Base-by-base conservation (phyloP, 192 early-diverging fungal species). In the Piromyces sp. region DNA sequence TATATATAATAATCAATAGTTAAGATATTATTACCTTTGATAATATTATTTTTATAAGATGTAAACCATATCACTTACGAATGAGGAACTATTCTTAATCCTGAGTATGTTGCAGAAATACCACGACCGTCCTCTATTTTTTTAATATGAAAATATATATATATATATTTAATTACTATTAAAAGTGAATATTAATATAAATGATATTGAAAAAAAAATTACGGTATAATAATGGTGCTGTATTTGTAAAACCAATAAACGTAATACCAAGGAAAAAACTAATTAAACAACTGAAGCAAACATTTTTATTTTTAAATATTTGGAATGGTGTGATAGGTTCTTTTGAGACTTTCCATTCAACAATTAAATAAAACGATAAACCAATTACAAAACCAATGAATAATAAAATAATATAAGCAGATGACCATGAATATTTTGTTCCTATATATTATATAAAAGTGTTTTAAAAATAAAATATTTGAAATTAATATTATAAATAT, bases 341-440 rank as follows among this genome's bases (percentile, higher is more conserved):
- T 29, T 84, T 82, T 3, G 95, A 87, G 19, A 91, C 40, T 81
- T 88, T 88, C 38, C 85, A 84, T 86, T 97, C 95, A 33, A 94
- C 85, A 29, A 86, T 84, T 13, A 86, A 87, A 83, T 96, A 95
- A 7, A 86, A 87, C 82, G 95, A 95, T 15, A 83, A 84, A 14
- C 82, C 28, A 29, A 89, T 80, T n/a, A 90, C 30, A 12, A 87
- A 38, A 17, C 78, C 82, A 29, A 93, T 92, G 42, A 92, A 82
- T 16, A 84, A 82, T 33, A 33, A 81, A 31, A 82, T 36, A 78
- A 82, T 36, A 22, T 12, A 2, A 6, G 80, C 14, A 26, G 36
- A 58, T 30, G 5, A 6, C 82, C 82, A 82, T 9, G 80, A 36
- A 38, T 81, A 82, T 68, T 36, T 38, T 9, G 33, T 17, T 29